Evolutionary conservation across 1,284 basidiomycete genomes (phyloP).

Genomic region (Apiotrichum domesticum): DNA sequence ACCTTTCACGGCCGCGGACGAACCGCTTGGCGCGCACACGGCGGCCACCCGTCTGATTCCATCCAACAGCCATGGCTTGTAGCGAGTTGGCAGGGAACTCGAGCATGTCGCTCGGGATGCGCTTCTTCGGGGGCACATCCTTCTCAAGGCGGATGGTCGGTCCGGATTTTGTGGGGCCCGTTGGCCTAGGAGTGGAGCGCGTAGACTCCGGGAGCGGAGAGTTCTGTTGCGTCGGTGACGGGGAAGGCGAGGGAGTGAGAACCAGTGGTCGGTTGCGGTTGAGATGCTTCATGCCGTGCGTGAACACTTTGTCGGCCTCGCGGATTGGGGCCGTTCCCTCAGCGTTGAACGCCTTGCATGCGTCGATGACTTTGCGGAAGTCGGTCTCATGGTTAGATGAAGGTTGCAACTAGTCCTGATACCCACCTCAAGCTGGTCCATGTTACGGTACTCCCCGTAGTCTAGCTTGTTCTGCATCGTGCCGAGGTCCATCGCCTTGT

Average conservation of each 20-base stretch:
- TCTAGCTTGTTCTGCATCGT: slow-evolving; percentile 47
- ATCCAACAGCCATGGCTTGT: slow-evolving; percentile 37
- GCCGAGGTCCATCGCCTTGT: slow-evolving; percentile 46
- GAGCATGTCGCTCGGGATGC: slow-evolving; percentile 44
- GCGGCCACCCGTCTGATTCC: slow-evolving; percentile 43
- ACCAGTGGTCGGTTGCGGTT: slow-evolving; percentile 37
- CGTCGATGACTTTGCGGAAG: slow-evolving; percentile 32
- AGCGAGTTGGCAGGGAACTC: slow-evolving; percentile 38
- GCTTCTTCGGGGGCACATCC: slow-evolving; percentile 20
- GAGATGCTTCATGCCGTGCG: slow-evolving; percentile 39
- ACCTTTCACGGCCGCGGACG: slow-evolving; percentile 40
- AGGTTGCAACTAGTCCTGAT: neutral
- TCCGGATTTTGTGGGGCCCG: neutral
- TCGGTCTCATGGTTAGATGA: slow-evolving; percentile 28
- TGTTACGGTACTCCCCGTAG: slow-evolving; percentile 30
- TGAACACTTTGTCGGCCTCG: slow-evolving; percentile 34
- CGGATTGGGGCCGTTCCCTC: slow-evolving; percentile 37
- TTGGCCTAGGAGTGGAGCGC: slow-evolving; percentile 4
- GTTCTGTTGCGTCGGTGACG: slow-evolving; percentile 3
- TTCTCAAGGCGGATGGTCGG: neutral
- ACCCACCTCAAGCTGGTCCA: slow-evolving; percentile 42
- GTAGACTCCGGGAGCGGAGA: slow-evolving; percentile 11
- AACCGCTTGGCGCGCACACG: slow-evolving; percentile 37
- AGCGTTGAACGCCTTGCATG: slow-evolving; percentile 42
- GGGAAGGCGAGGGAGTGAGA: slow-evolving; percentile 40